Base-by-base conservation (phyloP, 176 grass and related monocot genomes). In the Rhipidocladum racemiflorum region DNA sequence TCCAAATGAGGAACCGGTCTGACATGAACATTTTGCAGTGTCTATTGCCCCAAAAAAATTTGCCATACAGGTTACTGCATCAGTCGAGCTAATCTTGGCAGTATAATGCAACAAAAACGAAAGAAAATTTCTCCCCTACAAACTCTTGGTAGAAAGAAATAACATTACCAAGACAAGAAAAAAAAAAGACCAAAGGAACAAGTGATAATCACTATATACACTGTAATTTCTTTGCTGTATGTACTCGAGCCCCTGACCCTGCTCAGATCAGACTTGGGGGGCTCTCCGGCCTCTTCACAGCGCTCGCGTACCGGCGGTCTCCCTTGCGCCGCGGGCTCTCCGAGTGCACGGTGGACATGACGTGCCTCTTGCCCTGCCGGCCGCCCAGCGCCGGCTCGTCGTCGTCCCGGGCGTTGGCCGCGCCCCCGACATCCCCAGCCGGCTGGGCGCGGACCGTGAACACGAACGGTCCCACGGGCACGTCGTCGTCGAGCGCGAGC, bases 401-500 rank as follows among this genome's bases (percentile, higher is more conserved):
- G 13, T 56, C 86, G 21, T 73, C 57, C 25, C 12, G 28, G 50
- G 7, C 53, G 3, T 27, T 34, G 60, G 5, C 39, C 23, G 9
- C 68, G 17, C 32, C 25, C 10, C 82, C 67, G 29, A 2, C 25
- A 64, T 23, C 76, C 15, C n/a, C 59, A 1, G 16, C 6, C 30
- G 13, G 5, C 61, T 79, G 60, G 2, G 3, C 74, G 5, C 46
- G 43, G 39, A 87, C 92, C 1, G 86, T 90, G 76, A 84, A 97
- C 12, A 97, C 95, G 75, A 97, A 94, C 0, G 92, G 82, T 0
- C 92, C 90, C 64, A 84, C 74, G 55, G 92, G 90, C 78, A 89
- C 76, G 63, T 94, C 95, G 16, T 87, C 86, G 10, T 91, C 88
- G 44, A 94, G 68, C 16, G 80, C 83, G 56, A 97, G 87, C 56